Conservation (phyloP, 306 rosid genomes). For the Gleditsia sinensis region DNA sequence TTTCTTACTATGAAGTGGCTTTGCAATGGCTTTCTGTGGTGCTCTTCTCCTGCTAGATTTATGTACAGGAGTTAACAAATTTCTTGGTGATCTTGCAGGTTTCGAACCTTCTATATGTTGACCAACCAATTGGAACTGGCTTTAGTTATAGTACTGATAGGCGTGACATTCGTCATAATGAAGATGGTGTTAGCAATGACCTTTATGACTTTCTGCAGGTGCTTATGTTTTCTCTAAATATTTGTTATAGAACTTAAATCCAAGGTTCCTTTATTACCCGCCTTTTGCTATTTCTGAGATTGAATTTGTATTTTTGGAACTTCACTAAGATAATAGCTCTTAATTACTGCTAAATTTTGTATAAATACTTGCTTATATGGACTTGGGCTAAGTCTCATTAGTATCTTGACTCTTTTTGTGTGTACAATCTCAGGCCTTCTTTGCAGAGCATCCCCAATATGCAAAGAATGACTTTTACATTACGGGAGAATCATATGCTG, state of each 20-base stretch:
- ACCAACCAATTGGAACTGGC: constrained; percentile 97
- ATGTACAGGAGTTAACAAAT: constrained; percentile 25
- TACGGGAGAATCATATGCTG: constrained; percentile 98
- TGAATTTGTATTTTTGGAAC: neutral
- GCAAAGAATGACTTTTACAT: constrained; percentile 83
- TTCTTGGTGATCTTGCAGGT: constrained; percentile 57
- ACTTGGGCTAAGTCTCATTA: neutral
- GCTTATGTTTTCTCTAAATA: constrained; percentile 18
- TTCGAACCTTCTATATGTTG: constrained; percentile 91
- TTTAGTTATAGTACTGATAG: constrained; percentile 81
- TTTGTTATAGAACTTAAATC: constrained; percentile 10
- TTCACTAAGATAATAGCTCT: neutral
- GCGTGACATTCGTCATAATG: constrained; percentile 85
- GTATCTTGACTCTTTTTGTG: constrained; percentile 29
- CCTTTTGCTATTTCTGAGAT: constrained; percentile 5
- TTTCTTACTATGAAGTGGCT: neutral
- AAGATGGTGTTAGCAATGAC: constrained; percentile 86
- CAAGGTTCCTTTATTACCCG: constrained; percentile 17
- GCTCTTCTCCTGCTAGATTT: neutral
- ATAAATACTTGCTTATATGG: neutral
- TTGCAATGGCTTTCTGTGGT: neutral
- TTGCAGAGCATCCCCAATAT: constrained; percentile 76
- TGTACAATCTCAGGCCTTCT: constrained; percentile 63
- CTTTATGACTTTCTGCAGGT: constrained; percentile 94
- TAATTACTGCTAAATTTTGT: neutral